phyloP scores from a whole-genome alignment of 2,329 filamentous ascomycete genomes.

The Sarocladium kiliense region DNA sequence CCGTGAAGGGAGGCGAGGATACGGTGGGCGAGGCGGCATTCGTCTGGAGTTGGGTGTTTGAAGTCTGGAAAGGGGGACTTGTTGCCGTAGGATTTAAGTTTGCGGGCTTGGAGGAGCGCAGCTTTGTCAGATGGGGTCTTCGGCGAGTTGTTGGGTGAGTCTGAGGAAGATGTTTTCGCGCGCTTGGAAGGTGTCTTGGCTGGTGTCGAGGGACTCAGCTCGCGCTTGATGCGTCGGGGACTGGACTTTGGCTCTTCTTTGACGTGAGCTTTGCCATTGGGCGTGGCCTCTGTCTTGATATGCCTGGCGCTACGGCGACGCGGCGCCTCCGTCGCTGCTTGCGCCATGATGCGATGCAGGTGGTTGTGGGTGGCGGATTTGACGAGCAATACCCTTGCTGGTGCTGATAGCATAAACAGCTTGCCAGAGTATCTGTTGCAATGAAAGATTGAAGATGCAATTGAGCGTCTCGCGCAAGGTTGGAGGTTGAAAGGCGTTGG shows the following conservation, averaged over 20 bases:
- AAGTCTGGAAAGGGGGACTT: conserved; percentile 65
- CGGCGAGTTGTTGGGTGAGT: neutral
- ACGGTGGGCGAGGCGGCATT: conserved; percentile 63
- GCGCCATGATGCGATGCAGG: conserved; percentile 1
- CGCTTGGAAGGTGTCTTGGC: neutral
- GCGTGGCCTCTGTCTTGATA: neutral
- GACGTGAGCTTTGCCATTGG: neutral
- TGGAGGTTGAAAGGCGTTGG: neutral
- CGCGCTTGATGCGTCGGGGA: conserved; percentile 2
- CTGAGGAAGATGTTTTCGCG: neutral
- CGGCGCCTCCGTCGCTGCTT: neutral
- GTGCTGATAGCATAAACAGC: neutral
- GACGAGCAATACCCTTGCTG: neutral
- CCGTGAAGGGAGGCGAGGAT: conserved; percentile 64
- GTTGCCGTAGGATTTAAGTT: conserved; percentile 36
- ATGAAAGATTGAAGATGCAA: neutral
- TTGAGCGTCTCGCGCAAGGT: neutral
- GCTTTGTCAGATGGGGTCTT: conserved; percentile 14
- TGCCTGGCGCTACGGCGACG: conserved; percentile 1
- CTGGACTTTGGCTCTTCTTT: neutral
- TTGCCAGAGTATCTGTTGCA: neutral
- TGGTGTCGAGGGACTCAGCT: neutral
- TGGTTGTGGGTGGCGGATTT: neutral
- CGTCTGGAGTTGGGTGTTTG: conserved; percentile 56
- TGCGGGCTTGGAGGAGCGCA: conserved; percentile 31